A percentile compares a stretch with the other conserved stretches of the same genome.
Conservation (phyloP, 2,329 filamentous ascomycete genomes). For the Tolypocladium amazonense region DNA sequence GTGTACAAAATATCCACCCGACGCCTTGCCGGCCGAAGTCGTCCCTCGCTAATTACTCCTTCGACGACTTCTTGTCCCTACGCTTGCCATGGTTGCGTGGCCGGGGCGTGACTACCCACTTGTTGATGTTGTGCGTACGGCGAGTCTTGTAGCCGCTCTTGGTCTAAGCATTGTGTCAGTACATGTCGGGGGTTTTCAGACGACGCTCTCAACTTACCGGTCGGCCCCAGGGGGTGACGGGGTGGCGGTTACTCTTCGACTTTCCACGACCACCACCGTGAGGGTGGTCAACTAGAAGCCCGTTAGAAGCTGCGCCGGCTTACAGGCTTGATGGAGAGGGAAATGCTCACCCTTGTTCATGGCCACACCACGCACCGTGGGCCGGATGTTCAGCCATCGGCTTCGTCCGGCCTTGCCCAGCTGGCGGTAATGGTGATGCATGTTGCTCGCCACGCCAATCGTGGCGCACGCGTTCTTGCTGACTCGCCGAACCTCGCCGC, state of each 20-base stretch:
- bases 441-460: constrained; percentile 88
- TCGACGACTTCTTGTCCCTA: constrained; percentile 47
- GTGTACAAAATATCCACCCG: constrained; percentile 12
- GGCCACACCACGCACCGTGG: constrained; percentile 91
- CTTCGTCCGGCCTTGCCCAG: constrained; percentile 92
- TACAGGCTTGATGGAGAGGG: fast-evolving
- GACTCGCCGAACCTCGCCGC: constrained; percentile 82
- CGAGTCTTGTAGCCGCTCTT: constrained; percentile 91
- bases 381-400: constrained; percentile 87
- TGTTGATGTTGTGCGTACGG: constrained; percentile 80
- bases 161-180: constrained; percentile 32
- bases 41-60: constrained; percentile 10
- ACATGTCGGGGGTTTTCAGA: background rate
- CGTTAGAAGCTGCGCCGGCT: background rate
- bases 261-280: constrained; percentile 99
- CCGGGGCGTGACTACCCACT: constrained; percentile 75
- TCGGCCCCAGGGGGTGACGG: constrained; percentile 92
- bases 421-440: constrained; percentile 79
- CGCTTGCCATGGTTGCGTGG: constrained; percentile 87
- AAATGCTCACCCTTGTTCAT: constrained; percentile 78
- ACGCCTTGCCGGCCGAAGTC: background rate
- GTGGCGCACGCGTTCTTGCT: constrained; percentile 91
- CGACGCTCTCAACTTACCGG: constrained; percentile 53
- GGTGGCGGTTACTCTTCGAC: constrained; percentile 94
- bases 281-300: constrained; percentile 67